Evolutionary conservation across 2,329 filamentous ascomycete genomes (phyloP).

Genomic region (Beauveria sp.): DNA sequence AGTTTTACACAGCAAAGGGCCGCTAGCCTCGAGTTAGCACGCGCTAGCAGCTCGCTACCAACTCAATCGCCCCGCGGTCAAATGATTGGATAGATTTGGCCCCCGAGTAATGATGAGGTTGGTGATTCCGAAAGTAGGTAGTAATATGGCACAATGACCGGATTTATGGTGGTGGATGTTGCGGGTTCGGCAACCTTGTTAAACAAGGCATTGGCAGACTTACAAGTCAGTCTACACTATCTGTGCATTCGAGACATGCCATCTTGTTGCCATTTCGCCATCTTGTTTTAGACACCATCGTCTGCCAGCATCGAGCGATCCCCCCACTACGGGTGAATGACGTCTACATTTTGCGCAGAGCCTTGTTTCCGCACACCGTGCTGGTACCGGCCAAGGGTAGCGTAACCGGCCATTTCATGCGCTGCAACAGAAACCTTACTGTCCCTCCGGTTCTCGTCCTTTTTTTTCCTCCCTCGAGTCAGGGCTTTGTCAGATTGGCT

Average conservation of each 20-base stretch:
- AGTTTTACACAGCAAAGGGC: not conserved
- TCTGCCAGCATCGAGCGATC: not conserved
- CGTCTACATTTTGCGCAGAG: slow-evolving; percentile 1
- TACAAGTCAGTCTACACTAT: too few relatives aligned
- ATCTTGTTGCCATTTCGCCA: not conserved
- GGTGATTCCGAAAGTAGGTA: too few relatives aligned
- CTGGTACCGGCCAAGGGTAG: not conserved
- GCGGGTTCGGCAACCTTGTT: too few relatives aligned
- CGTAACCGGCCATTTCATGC: not conserved
- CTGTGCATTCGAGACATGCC: too few relatives aligned
- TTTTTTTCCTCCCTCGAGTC: not conserved
- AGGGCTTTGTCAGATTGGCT: not conserved
- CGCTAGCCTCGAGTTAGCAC: not conserved
- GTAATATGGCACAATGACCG: too few relatives aligned
- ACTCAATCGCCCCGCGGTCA: not conserved
- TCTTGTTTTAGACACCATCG: not conserved
- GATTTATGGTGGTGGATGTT: too few relatives aligned
- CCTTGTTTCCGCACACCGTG: not conserved
- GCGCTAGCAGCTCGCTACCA: not conserved
- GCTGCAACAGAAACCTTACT: not conserved
- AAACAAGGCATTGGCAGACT: too few relatives aligned
- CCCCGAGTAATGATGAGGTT: not conserved
- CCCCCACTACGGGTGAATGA: slow-evolving; percentile 1
- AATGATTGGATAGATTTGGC: not conserved
- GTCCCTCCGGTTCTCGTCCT: not conserved